Evolutionary conservation across 257 asterid genomes (phyloP), one percentile per base, ranked within the genome.

Genomic region (Capsicum pubescens): DNA sequence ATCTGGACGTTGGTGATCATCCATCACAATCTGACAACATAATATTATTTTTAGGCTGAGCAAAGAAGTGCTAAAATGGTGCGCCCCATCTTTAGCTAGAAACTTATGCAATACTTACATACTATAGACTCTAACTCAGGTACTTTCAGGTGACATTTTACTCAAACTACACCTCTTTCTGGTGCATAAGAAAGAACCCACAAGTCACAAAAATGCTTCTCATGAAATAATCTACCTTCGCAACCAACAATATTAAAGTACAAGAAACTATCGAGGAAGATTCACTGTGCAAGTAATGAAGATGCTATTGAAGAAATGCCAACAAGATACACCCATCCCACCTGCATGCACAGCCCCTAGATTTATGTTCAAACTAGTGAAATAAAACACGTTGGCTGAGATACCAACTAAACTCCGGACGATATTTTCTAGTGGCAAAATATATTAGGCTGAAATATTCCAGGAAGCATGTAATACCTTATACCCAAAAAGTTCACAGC

Each of bases 401-500:
- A 19, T 19, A 32, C 64, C 32, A 3, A 54, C 64, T 26, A 54
- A 64, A 54, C 50, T 32, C 50, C 4, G 32, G 66, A 54, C 26
- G 32, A 54, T 32, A 26, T 55, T 77, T 52, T 61, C 74, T 81
- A 82, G 67, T 50, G 79, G 79, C 35, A 48, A 66, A 66, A 54
- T 74, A 21, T 66, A 82, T 48, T 48, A 15, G 79, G 7, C 14
- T 14, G 9, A 54, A 70, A 55, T 82, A 82, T 50, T 8, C 66
- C 84, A 66, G 55, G 63, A 82, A 68, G 84, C 50, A 88, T 80
- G 76, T 15, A 54, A 71, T 94, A 96, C 98, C 99, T 96, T 93
- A 92, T 96, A 96, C 86, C 98, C 99, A 86, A 96, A 96, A 83
- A 94, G 98, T 85, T 93, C 99, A 87, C 98, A 94, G 92, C 99